Evolutionary conservation across 106 monocot genomes (phyloP), one percentile per base, ranked within the genome.

Genomic region (Dendrobium huoshanense): DNA sequence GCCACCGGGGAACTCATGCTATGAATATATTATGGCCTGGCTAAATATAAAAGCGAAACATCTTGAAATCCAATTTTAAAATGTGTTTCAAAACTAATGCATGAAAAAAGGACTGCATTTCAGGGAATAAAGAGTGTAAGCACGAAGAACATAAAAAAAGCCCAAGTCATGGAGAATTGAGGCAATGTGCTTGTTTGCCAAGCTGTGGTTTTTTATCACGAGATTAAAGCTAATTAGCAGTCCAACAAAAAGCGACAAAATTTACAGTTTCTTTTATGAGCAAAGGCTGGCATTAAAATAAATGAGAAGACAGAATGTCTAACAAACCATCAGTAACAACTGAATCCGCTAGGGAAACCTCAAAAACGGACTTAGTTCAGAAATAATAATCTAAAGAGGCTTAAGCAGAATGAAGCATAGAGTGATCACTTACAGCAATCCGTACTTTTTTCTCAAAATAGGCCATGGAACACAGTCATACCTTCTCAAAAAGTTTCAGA

Each of bases 401-500:
- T 41, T 40, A 41, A 73, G 17, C 5, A 68, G 68, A 68, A 68
- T 31, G 29, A 29, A 68, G 31, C 25, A 68, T 68, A 31, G 18
- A 67, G 25, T 27, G 11, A 41, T 73, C 73, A 41, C 73, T 73
- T 73, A 9, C 33, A 40, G 41, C 13, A 7, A 45, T 47, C 45
- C 6, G 19, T n/a, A 45, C 75, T 43, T 5, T 15, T 37, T 44
- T 75, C 45, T 75, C 22, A 22, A 75, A 75, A 75, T 45, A 18
- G 42, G 51, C 15, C 20, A 75, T 24, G 37, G 41, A 58, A 72
- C n/a, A 47, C 55, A 54, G 9, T 70, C 87, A 61, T 85, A 97
- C 96, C 83, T 95, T 99, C 83, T 99, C 99, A 86, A 95, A 95
- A 76, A 99, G 93, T 81, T 90, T 87, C 55, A 99, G 77, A 80